Evolutionary conservation across 192 early-diverging fungal genomes (phyloP), one percentile per base, ranked within the genome.

Genomic region (Phlyctochytrium planicorne): DNA sequence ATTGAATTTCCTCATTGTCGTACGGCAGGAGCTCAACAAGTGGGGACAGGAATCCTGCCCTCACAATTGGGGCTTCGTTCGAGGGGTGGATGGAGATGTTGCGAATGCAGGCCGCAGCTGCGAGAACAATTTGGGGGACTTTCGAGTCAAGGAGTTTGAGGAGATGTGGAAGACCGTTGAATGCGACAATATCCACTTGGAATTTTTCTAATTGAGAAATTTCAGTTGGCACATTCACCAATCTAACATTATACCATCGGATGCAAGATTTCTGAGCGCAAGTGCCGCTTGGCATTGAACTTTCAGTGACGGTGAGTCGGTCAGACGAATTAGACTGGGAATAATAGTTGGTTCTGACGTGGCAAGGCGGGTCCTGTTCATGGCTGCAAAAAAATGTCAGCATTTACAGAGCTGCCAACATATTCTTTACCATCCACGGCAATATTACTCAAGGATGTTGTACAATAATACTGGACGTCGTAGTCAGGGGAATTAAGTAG

Each of bases 401-500:
- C 56, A 86, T 82, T 76, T 81, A 84, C 47, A 89, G 81, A 65
- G 86, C 85, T 36, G 73, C 70, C 17, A 78, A 73, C 75, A 61
- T 63, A 16, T 56, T 24, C 35, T 27, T n/a, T 30, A 82, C 53
- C 84, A 80, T 93, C 93, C 0, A 94, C 94, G 0, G 92, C 92
- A 64, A 95, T 91, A 72, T 94, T 94, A 71, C 89, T 90, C 27
- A 95, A 85, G 24, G 92, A 91, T 35, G 94, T 95, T 30, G 90
- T 91, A 53, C 87, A 92, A 59, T 94, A 95, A 75, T 95, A 94
- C 70, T 94, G 91, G 17, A 94, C 88, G 78, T 94, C 93, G 27
- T 84, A 79, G 68, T 94, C 92, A 33, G 87, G 79, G 3, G 89
- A 90, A 60, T 78, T 82, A 30, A 96, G 76, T 30, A 94, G 79